Evolutionary conservation across 2,329 filamentous ascomycete species (phyloP).

Genomic region (Apiospora pterosperma): DNA sequence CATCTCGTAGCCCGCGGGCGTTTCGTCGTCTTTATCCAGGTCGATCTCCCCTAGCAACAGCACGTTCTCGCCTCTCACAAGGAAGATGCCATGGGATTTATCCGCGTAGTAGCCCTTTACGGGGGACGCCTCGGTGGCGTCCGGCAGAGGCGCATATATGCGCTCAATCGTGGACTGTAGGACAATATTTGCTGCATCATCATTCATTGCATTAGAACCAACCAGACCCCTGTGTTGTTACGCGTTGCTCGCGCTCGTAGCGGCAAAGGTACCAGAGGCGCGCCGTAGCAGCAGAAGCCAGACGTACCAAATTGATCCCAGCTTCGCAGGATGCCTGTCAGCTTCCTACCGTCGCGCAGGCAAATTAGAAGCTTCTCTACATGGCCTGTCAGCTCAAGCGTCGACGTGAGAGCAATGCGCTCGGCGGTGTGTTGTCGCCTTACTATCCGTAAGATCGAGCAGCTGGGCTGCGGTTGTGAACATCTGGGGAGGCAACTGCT

Average conservation of each 20-base stretch:
- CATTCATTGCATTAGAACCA: constrained; percentile 1
- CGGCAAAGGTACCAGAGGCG: not conserved
- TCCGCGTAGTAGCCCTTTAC: constrained; percentile 69
- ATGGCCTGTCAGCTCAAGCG: constrained; percentile 6
- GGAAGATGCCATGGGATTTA: constrained; percentile 79
- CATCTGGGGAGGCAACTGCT: constrained; percentile 86
- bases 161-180: constrained; percentile 91
- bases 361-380: constrained; percentile 92
- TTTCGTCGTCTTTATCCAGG: constrained; percentile 89
- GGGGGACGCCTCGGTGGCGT: constrained; percentile 11
- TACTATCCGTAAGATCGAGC: constrained; percentile 95
- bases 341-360: constrained; percentile 87
- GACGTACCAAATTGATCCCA: constrained; percentile 95
- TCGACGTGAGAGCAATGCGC: constrained; percentile 4
- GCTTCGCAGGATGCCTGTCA: constrained; percentile 86
- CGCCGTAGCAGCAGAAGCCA: not conserved
- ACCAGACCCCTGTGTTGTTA: not conserved
- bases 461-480: constrained; percentile 97
- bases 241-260: not conserved
- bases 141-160: constrained; percentile 56
- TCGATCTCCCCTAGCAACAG: constrained; percentile 93
- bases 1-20: constrained; percentile 63
- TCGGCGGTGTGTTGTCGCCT: constrained; percentile 31
- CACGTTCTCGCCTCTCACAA: constrained; percentile 97
- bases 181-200: constrained; percentile 76